phyloP scores from a whole-genome alignment of 305 asterid genomes.

The Striga hermonthica region DNA sequence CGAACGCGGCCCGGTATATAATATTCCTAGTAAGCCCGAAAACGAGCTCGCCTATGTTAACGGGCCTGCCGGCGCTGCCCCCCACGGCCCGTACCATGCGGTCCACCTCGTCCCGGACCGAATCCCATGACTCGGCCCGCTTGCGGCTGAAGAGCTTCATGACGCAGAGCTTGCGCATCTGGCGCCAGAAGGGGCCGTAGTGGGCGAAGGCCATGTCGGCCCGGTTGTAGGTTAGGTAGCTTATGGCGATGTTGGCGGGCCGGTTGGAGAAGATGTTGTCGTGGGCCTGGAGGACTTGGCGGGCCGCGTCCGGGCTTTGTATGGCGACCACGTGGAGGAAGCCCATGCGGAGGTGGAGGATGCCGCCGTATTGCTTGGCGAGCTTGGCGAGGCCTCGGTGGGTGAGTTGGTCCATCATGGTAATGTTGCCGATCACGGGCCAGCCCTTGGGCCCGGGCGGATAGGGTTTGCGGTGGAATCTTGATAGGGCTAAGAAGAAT shows the following conservation, averaged over 20 bases:
- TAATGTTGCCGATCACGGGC: conserved; percentile 77
- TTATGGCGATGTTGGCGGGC: conserved; percentile 72
- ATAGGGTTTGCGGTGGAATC: conserved; percentile 44
- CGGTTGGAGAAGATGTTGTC: conserved; percentile 80
- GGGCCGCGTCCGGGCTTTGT: conserved; percentile 68
- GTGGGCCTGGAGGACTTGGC: conserved; percentile 70
- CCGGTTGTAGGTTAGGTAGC: conserved; percentile 63
- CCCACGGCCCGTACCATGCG: conserved; percentile 41
- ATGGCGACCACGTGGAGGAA: conserved; percentile 51
- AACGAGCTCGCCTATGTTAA: conserved; percentile 72
- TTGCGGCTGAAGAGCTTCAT: conserved; percentile 80
- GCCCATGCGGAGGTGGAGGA: conserved; percentile 68
- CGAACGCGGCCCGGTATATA: conserved; percentile 77
- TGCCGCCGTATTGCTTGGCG: conserved; percentile 63
- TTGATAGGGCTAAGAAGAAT: conserved; percentile 36
- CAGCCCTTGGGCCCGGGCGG: conserved; percentile 86
- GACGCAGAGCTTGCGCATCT: conserved; percentile 84
- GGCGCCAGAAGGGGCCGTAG: conserved; percentile 93
- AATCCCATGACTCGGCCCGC: conserved; percentile 89
- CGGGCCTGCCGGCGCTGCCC: conserved; percentile 33
- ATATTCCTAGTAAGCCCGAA: conserved; percentile 62
- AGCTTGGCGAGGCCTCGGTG: conserved; percentile 71
- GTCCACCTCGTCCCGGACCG: conserved; percentile 72
- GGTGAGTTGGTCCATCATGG: conserved; percentile 54
- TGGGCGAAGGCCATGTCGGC: conserved; percentile 92